A percentile compares a stretch with the other conserved stretches of the same genome.
Evolutionary conservation across 768 basidiomycete species (phyloP).

Genomic region (Cystofilobasidium capitatum): DNA sequence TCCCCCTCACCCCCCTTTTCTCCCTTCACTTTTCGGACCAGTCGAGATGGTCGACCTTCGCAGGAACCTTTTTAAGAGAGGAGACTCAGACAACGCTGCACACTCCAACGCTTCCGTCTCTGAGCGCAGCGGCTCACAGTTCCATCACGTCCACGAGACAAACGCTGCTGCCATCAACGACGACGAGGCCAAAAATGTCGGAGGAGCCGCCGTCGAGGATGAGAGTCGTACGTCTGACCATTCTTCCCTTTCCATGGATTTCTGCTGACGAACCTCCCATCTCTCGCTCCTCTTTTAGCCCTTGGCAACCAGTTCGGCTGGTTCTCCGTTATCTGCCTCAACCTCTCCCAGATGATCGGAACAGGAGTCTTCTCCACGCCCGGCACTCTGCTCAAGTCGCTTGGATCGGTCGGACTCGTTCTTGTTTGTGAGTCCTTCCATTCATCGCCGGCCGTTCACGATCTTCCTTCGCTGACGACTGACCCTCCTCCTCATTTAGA

Average conservation of each 20-base stretch:
- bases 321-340: slow-evolving; percentile 12
- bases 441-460: not conserved
- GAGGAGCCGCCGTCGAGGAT: slow-evolving; percentile 2
- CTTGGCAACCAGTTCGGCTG: not conserved
- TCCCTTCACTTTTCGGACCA: too few species aligned
- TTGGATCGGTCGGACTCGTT: slow-evolving; percentile 23
- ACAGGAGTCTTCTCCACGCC: slow-evolving; percentile 26
- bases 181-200: not conserved
- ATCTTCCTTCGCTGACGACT: not conserved
- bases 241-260: not conserved
- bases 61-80: too few species aligned
- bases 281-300: not conserved
- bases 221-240: not conserved
- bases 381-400: slow-evolving; percentile 17
- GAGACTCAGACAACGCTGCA: too few species aligned
- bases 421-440: slow-evolving; percentile 6
- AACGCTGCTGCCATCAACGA: not conserved
- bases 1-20: too few species aligned
- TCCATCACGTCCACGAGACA: too few species aligned
- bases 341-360: slow-evolving; percentile 18
- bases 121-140: too few species aligned
- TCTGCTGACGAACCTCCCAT: not conserved
- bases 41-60: too few species aligned
- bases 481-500: not conserved
- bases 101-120: too few species aligned